Evolutionary conservation across 495 filamentous ascomycete species (phyloP).

Genomic region (Annulohypoxylon nitens): DNA sequence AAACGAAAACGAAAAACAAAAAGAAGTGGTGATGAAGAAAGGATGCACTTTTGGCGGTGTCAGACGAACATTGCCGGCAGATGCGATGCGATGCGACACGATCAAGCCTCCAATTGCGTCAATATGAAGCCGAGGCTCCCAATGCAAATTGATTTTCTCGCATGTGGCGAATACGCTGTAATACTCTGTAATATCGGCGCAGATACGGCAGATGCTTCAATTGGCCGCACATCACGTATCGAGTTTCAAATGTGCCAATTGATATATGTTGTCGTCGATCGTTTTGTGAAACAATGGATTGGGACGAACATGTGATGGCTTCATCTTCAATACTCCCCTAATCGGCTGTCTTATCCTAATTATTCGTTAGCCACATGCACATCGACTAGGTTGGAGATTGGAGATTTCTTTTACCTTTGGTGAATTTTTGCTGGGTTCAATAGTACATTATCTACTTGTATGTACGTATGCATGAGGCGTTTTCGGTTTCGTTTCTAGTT

Average conservation of each 20-base stretch:
- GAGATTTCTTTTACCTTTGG: background rate
- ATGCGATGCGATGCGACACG: background rate
- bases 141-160: background rate
- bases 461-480: background rate
- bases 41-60: background rate
- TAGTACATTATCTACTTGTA: background rate
- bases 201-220: background rate
- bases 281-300: background rate
- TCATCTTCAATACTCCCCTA: constrained; percentile 1
- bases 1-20: background rate
- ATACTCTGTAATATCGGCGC: background rate
- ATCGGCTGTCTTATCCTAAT: background rate
- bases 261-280: background rate
- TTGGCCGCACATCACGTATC: background rate
- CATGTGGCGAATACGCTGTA: background rate
- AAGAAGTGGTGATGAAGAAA: background rate
- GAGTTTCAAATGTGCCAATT: constrained; percentile 4
- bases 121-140: background rate
- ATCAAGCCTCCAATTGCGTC: background rate
- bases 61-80: too few relatives aligned
- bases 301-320: background rate
- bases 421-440: background rate
- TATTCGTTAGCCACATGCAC: constrained; percentile 4
- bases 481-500: background rate
- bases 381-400: background rate